Evolutionary conservation across 306 rosid species (phyloP), one percentile per base, ranked within the genome.

Genomic region (Castanopsis chinensis): DNA sequence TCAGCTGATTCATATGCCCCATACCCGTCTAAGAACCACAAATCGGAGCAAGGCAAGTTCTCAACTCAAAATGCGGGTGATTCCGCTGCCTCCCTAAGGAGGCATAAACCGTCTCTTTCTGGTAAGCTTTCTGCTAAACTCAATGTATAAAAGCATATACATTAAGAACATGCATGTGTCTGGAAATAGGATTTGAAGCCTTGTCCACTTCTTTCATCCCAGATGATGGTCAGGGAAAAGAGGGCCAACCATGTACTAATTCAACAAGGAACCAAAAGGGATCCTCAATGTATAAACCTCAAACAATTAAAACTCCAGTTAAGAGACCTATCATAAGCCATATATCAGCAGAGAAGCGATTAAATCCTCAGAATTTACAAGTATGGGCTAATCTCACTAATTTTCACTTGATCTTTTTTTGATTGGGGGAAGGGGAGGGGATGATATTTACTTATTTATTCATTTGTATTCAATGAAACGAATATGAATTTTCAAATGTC

Each of bases 171-270:
- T 37, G n/a, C 74, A 68, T 54, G 32, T 45, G 61, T 67, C 71
- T 52, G 58, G 53, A 69, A 23, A 70, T 74, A 56, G 51, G 51
- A 27, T 64, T 65, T 69, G 58, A 75, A 51, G 68, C 30, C 73
- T 78, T 57, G 67, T 78, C 64, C 70, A 61, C 60, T 56, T 80
- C 20, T 76, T 83, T 75, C 73, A 23, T 73, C 71, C 77, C 85
- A 94, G 98, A 87, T 72, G 87, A 87, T 68, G 81, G 76, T 78
- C 88, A 80, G 45, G 88, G 92, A 81, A 91, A 91, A 78, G 97
- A 91, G 78, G 87, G 89, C 61, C 91, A 86, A 65, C 75, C 91
- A 2, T 73, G 75, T 61, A 54, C 79, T 32, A 79, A 79, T 77
- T 82, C 82, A 63, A 81, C 64, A 21, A 91, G 82, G 82, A 81